Percentiles rank a stretch among this genome's conserved stretches.
These are phyloP conservation scores for Tetrastigma voinierianum DNA, from an alignment of 164 flowering plant genomes.

Conservation along the genomic window DNA sequence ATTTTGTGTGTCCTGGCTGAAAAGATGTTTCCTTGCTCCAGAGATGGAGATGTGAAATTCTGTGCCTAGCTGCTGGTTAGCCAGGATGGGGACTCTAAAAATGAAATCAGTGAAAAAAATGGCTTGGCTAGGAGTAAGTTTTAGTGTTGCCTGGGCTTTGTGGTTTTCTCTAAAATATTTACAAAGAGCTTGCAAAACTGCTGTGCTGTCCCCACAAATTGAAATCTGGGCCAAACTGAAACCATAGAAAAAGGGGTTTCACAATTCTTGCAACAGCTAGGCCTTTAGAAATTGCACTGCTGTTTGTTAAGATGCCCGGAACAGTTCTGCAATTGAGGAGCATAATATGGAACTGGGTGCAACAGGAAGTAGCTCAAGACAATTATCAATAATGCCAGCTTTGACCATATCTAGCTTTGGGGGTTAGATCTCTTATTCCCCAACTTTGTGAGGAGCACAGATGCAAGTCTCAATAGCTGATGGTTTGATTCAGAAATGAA, in stretches of 20 bases:
- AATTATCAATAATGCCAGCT: conserved; percentile 66
- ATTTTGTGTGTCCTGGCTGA: conserved; percentile 76
- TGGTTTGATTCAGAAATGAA: conserved; percentile 61
- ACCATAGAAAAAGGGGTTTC: conserved; percentile 74
- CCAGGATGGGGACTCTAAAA: conserved; percentile 84
- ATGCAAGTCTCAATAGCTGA: conserved; percentile 63
- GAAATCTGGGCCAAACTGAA: conserved; percentile 64
- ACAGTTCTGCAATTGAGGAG: conserved; percentile 66
- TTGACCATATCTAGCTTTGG: conserved; percentile 75
- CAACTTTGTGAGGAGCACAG: conserved; percentile 68
- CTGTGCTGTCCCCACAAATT: conserved; percentile 86
- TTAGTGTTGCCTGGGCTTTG: conserved; percentile 68
- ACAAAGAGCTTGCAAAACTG: conserved; percentile 88
- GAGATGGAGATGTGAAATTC: conserved; percentile 73
- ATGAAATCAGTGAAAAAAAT: conserved; percentile 73
- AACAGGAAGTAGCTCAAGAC: conserved; percentile 63
- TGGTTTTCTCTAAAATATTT: conserved; percentile 80
- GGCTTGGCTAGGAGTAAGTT: conserved; percentile 76
- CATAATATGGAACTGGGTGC: conserved; percentile 67
- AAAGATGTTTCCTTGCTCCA: conserved; percentile 81
- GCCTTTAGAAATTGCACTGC: conserved; percentile 72
- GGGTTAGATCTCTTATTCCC: conserved; percentile 79
- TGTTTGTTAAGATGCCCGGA: conserved; percentile 86
- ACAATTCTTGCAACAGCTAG: conserved; percentile 65
- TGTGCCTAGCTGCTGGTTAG: conserved; percentile 84